phyloP scores from a whole-genome alignment of 2,329 filamentous ascomycete genomes.

The Didymella sp. region DNA sequence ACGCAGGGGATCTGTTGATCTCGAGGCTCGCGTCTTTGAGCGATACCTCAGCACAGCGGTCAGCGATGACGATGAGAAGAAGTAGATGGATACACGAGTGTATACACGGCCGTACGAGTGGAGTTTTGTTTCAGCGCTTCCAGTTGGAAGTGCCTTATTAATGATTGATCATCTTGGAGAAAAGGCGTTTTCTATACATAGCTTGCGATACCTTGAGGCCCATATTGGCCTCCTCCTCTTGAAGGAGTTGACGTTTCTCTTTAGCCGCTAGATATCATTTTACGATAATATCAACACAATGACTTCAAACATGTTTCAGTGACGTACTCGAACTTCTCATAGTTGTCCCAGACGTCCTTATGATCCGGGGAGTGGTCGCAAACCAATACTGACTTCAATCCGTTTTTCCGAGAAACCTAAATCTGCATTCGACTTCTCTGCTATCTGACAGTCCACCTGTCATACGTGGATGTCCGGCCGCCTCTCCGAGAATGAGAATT shows the following conservation, averaged over 20 bases:
- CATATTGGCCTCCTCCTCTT: conserved; percentile 8
- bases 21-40: conserved; percentile 43
- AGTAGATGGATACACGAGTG: conserved; percentile 11
- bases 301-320: not conserved
- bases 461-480: not conserved
- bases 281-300: conserved; percentile 14
- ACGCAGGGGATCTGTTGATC: conserved; percentile 39
- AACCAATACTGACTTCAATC: too few relatives aligned
- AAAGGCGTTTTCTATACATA: conserved; percentile 31
- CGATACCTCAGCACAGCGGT: conserved; percentile 44
- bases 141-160: conserved; percentile 12
- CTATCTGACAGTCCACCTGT: not conserved
- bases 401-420: too few relatives aligned
- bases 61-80: conserved; percentile 41
- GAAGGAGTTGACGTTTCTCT: conserved; percentile 21
- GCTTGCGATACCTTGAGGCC: conserved; percentile 33
- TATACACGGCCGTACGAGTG: not conserved
- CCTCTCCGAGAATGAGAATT: not conserved
- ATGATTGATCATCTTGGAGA: conserved; percentile 15
- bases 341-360: too few relatives aligned
- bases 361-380: too few relatives aligned
- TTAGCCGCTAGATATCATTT: conserved; percentile 19
- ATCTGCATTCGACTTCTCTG: too few relatives aligned
- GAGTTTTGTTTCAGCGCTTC: conserved; percentile 7
- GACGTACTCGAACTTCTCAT: too few relatives aligned